Base-by-base conservation (phyloP, 2,329 filamentous ascomycete species). In the Diplodia sapinea region DNA sequence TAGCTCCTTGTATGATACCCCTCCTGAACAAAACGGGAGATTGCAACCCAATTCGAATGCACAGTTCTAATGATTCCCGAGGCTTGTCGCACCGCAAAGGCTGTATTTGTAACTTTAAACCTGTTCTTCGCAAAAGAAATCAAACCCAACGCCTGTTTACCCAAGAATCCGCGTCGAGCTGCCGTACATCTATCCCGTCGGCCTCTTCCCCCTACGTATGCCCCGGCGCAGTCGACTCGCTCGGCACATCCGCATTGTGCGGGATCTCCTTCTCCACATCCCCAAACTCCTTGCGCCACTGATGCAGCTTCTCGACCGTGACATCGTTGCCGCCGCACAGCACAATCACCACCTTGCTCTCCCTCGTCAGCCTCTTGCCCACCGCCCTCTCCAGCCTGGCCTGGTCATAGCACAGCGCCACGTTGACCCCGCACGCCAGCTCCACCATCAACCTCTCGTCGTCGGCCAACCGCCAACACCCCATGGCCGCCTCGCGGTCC, bases 341-440 rank as follows among this genome's bases (percentile, higher is more conserved):
- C 29, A 96, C 84, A 65, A 97, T 82, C 1, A 97, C 93, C 6
- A 97, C 95, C 81, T 82, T 92, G 1, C 86, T 89, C 0, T 84
- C 94, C 1, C 92, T 91, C 55, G 92, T 95, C 77, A 80, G 95
- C 50, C 94, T 94, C 92, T 93, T 0, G 93, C 94, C 15, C 91
- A 97, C 81, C 96, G 96, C 78, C 96, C 97, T 72, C 93, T 93
- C 4, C 85, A 79, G 1, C 74, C 78, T 7, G 76, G 52, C 66
- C 23, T 26, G 23, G 17, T 64, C 43, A 5, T 59, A 56, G 40
- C 61, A 65, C 3, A 87, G 77, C 1, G 90, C 92, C 13, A 96
- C 79, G 64, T 90, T 91, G 6, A 94, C 93, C 0, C 94, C 93
- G 76, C 94, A 97, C 0, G 93, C 89, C 43, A 90, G 83, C 81